A percentile compares a stretch with the other conserved stretches of the same genome.
These are phyloP conservation scores for Rhizoclosmatium sp. DNA, from an alignment of 192 early-diverging fungal species.

Conservation along the genomic window DNA sequence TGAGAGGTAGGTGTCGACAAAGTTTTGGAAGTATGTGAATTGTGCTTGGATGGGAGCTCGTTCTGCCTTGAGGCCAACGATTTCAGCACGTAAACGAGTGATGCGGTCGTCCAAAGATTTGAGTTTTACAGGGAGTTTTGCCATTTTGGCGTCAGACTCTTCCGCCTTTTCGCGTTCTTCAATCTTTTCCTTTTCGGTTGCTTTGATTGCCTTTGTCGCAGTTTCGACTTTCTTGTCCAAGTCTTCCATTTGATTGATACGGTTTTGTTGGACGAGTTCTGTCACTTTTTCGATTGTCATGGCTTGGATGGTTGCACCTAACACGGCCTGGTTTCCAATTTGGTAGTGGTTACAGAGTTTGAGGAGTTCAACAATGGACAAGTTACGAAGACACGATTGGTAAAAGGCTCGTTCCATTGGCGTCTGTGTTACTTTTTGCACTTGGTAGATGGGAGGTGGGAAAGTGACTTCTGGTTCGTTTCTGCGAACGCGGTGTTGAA, in stretches of 20 bases:
- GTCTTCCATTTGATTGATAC: neutral
- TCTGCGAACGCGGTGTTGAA: conserved; percentile 15
- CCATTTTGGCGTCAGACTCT: neutral
- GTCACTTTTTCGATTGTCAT: conserved; percentile 30
- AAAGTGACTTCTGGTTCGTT: conserved; percentile 16
- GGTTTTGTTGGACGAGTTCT: conserved; percentile 11
- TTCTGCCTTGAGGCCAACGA: neutral
- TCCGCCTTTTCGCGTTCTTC: neutral
- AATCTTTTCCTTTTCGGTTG: neutral
- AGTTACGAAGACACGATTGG: neutral
- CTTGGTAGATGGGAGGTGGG: conserved; percentile 15
- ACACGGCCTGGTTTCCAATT: neutral
- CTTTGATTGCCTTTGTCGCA: neutral
- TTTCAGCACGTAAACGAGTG: neutral
- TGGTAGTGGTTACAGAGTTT: conserved; percentile 32
- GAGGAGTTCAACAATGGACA: neutral
- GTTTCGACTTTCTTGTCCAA: neutral
- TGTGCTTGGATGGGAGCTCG: conserved; percentile 17
- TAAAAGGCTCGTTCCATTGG: conserved; percentile 17
- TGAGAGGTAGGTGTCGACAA: conserved; percentile 7
- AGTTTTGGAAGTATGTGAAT: conserved; percentile 20
- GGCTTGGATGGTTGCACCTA: neutral
- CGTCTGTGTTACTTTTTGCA: neutral
- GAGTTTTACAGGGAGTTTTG: no score
- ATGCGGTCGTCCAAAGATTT: neutral